phyloP scores from a whole-genome alignment of 2,329 filamentous ascomycete species.

The Alternaria solani region DNA sequence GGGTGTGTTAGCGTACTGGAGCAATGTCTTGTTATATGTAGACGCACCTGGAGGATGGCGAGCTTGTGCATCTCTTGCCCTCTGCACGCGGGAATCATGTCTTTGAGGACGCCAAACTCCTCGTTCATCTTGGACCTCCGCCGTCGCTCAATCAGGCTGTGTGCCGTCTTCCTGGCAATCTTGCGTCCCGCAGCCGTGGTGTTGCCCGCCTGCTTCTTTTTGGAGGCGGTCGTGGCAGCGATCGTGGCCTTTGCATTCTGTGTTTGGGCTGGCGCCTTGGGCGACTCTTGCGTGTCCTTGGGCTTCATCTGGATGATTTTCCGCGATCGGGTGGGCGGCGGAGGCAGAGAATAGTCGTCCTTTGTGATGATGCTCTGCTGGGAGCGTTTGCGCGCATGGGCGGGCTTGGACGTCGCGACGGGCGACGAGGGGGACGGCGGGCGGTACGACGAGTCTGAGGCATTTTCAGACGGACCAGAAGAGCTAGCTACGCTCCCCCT shows the following conservation, averaged over 20 bases:
- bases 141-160: slow-evolving; percentile 90
- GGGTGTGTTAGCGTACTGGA: slow-evolving; percentile 4
- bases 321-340: slow-evolving; percentile 87
- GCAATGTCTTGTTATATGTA: no score
- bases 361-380: slow-evolving; percentile 57
- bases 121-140: slow-evolving; percentile 98
- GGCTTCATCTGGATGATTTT: slow-evolving; percentile 99
- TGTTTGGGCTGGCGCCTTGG: slow-evolving; percentile 31
- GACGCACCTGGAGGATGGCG: slow-evolving; percentile 85
- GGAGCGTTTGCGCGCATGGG: slow-evolving; percentile 43
- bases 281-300: slow-evolving; percentile 39
- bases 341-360: slow-evolving; percentile 80
- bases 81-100: slow-evolving; percentile 94
- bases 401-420: slow-evolving; percentile 40
- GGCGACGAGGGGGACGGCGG: slow-evolving; percentile 55
- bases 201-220: slow-evolving; percentile 74
- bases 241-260: slow-evolving; percentile 32
- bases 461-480: slow-evolving; percentile 57
- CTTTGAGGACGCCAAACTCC: slow-evolving; percentile 91
- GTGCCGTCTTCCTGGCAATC: slow-evolving; percentile 93
- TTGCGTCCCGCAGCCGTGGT: slow-evolving; percentile 90
- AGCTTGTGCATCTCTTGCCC: slow-evolving; percentile 97
- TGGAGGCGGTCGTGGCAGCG: slow-evolving; percentile 55
- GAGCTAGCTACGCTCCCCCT: slow-evolving; percentile 56
- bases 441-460: slow-evolving; percentile 62